Evolutionary conservation across 306 rosid species (phyloP).

Genomic region (Dalbergia oliveri): DNA sequence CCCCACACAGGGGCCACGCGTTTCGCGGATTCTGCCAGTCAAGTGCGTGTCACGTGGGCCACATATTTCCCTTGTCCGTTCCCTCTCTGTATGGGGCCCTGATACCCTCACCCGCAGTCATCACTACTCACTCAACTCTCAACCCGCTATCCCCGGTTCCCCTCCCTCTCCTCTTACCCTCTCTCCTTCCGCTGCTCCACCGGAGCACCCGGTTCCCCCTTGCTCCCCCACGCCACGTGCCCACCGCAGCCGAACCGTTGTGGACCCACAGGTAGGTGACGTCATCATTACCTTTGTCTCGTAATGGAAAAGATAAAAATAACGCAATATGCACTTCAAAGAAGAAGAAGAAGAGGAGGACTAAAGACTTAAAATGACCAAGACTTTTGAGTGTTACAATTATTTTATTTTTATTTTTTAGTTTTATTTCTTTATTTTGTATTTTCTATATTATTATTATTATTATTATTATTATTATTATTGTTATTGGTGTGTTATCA

Average conservation of each 20-base stretch:
- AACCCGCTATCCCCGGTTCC: slow-evolving; percentile 51
- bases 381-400: slow-evolving; percentile 40
- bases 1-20: slow-evolving; percentile 74
- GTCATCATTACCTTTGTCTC: slow-evolving; percentile 43
- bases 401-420: neutral
- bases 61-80: slow-evolving; percentile 41
- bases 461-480: slow-evolving; percentile 22
- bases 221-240: slow-evolving; percentile 54
- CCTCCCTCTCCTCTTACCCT: neutral
- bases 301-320: slow-evolving; percentile 40
- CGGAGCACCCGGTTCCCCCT: slow-evolving; percentile 34
- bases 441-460: slow-evolving; percentile 21
- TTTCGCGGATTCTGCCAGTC: slow-evolving; percentile 55
- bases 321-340: slow-evolving; percentile 33
- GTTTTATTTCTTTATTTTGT: neutral
- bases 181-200: neutral
- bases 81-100: neutral
- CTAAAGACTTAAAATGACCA: slow-evolving; percentile 41
- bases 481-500: slow-evolving; percentile 1
- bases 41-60: slow-evolving; percentile 79
- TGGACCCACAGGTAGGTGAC: slow-evolving; percentile 61
- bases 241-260: neutral
- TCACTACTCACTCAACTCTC: slow-evolving; percentile 33
- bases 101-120: slow-evolving; percentile 49
- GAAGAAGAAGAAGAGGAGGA: neutral